Percentiles rank a stretch among this genome's conserved stretches.
Evolutionary conservation across 139 green algal genomes (phyloP).

Genomic region (Mesotaenium endlicherianum): DNA sequence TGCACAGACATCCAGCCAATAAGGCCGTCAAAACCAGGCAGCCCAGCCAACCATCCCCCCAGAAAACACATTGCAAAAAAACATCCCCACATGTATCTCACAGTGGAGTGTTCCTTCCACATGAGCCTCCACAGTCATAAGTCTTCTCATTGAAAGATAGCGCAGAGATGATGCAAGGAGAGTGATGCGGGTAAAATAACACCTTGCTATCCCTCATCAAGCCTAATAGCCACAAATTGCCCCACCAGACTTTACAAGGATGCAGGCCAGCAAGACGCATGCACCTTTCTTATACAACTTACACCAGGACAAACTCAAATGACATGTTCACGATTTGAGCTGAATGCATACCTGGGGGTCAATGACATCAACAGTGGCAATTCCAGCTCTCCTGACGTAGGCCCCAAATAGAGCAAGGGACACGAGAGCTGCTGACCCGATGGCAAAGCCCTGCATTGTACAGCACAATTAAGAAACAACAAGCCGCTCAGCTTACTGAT

Average conservation of each 20-base stretch:
- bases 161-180: not conserved
- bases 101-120: not conserved
- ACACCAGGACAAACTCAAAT: too few species aligned
- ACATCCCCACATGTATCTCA: not conserved
- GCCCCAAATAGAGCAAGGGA: slow-evolving; percentile 96
- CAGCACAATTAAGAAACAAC: not conserved
- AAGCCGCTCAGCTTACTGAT: too few species aligned
- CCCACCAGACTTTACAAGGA: too few species aligned
- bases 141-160: not conserved
- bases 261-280: too few species aligned
- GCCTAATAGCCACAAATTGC: too few species aligned
- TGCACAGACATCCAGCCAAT: too few species aligned
- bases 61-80: not conserved
- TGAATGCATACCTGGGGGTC: slow-evolving; percentile 62
- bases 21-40: too few species aligned
- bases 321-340: too few species aligned
- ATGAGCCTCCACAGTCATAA: not conserved
- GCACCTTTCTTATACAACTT: too few species aligned
- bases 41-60: too few species aligned
- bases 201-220: too few species aligned
- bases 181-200: not conserved
- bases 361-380: slow-evolving; percentile 64
- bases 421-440: slow-evolving; percentile 94
- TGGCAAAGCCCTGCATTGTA: slow-evolving; percentile 89
- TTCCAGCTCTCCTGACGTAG: slow-evolving; percentile 83